Base-by-base conservation (phyloP, 768 basidiomycete species). In the Lyophyllum shimeji region DNA sequence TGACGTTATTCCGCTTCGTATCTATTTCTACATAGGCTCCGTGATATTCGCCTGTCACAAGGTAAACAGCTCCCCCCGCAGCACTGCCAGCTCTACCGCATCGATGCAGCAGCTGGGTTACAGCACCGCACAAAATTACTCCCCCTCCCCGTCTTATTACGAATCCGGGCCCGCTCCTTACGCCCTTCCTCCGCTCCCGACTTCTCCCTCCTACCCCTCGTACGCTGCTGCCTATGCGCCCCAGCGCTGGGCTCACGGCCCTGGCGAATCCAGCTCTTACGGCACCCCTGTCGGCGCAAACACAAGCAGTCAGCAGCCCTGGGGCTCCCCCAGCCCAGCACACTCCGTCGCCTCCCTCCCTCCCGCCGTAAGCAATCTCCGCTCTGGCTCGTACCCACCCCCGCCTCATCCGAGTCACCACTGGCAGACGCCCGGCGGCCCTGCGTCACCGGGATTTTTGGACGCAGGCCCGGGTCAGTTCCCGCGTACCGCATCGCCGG, bases 11-110 rank as follows among this genome's bases (percentile, higher is more conserved):
- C n/a, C 15, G 6, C 44, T 51, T 29, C 40, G 40, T 48, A 46
- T 49, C 27, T 39, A 20, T 55, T 21, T 44, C 23, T 33, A 55
- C 37, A 49, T 69, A 87, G 85, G 85, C 58, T 77, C 79, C 65
- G 81, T 89, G 63, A 87, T 87, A 65, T 87, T 89, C 69, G 85
- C 86, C 46, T 88, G 85, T 75, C 86, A 88, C 74, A 84, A 85
- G 71, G 77, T 85, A 62, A 76, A 74, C 69, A 65, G 76, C 61
- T 70, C 74, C 58, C 68, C 73, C 67, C 77, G 74, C 67, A 72
- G 67, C 66, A 60, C 72, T 62, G 58, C 73, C 67, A 71, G 71
- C 65, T 52, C 77, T 56, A 58, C 69, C 53, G 57, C 74, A 66
- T 68, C 72, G 46, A 78, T 81, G 76, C 76, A 78, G 56, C 77